A percentile compares a stretch with the other conserved stretches of the same genome.
These are phyloP conservation scores for Beauveria caledonica DNA, from an alignment of 2,329 filamentous ascomycete species.

Conservation along the genomic window DNA sequence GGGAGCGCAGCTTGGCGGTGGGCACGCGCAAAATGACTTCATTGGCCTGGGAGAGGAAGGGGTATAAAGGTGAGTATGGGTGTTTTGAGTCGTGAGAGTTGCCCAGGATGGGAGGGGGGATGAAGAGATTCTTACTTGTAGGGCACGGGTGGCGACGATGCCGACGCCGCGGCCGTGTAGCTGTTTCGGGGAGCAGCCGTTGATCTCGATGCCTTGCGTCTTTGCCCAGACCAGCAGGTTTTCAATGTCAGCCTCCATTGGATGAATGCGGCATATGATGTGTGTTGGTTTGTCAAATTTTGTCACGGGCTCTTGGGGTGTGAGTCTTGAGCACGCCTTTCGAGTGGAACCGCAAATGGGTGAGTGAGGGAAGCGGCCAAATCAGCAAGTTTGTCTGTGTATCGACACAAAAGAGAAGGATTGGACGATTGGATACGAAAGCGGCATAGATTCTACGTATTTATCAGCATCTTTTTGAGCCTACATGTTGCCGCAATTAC, in stretches of 20 bases:
- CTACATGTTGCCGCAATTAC: no score
- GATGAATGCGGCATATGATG: neutral
- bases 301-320: neutral
- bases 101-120: neutral
- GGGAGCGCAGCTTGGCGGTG: slow-evolving; percentile 52
- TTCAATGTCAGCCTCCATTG: slow-evolving; percentile 21
- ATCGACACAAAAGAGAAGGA: no score
- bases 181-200: slow-evolving; percentile 52
- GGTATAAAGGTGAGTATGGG: neutral
- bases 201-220: slow-evolving; percentile 54
- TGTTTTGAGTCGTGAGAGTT: neutral
- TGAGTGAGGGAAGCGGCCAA: no score
- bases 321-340: neutral
- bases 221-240: slow-evolving; percentile 62
- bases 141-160: slow-evolving; percentile 60
- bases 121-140: slow-evolving; percentile 44
- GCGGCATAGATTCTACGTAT: no score
- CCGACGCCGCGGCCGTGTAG: slow-evolving; percentile 3
- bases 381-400: no score
- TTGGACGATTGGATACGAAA: no score
- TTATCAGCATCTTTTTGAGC: no score
- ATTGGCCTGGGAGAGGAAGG: slow-evolving; percentile 20
- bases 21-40: slow-evolving; percentile 60
- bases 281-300: neutral
- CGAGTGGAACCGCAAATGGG: no score